A percentile compares a stretch with the other conserved stretches of the same genome.
Conservation (phyloP, 2,329 filamentous ascomycete species). For the Venturia carpophila region DNA sequence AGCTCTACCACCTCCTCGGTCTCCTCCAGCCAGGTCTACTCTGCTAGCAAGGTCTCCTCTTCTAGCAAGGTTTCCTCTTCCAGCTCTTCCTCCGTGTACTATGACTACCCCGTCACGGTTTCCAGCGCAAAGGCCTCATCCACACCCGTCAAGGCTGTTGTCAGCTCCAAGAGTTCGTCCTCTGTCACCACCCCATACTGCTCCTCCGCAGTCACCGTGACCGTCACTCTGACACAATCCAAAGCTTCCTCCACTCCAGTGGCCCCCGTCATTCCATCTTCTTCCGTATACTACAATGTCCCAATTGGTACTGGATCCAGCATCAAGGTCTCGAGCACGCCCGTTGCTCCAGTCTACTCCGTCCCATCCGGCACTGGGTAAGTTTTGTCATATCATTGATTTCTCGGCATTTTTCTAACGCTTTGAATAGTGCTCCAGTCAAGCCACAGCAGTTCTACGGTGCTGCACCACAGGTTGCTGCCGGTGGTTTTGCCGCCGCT, state of each 20-base stretch:
- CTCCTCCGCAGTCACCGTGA: constrained; percentile 15
- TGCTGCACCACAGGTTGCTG: constrained; percentile 14
- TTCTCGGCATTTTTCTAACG: background rate
- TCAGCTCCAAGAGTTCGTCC: background rate
- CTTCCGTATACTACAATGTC: background rate
- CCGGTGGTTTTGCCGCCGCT: constrained; percentile 11
- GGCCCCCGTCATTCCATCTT: background rate
- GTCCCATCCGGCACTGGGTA: constrained; percentile 16
- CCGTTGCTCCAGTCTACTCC: background rate
- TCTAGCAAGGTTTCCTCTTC: background rate
- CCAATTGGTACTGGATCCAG: background rate
- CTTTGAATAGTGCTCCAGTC: background rate
- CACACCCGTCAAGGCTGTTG: constrained; percentile 12
- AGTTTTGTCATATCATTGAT: background rate
- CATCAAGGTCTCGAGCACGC: background rate
- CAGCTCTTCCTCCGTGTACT: constrained; percentile 1
- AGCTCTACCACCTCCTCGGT: constrained; percentile 1
- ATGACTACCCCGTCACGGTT: background rate
- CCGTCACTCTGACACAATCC: constrained; percentile 9
- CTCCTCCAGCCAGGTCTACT: constrained; percentile 1
- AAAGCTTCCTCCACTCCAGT: constrained; percentile 16
- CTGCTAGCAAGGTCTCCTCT: background rate
- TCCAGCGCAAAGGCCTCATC: background rate
- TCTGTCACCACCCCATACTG: constrained; percentile 8
- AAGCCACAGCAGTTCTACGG: constrained; percentile 15